Conservation (phyloP, 176 grass and related monocot species). For the Raddia distichophylla region DNA sequence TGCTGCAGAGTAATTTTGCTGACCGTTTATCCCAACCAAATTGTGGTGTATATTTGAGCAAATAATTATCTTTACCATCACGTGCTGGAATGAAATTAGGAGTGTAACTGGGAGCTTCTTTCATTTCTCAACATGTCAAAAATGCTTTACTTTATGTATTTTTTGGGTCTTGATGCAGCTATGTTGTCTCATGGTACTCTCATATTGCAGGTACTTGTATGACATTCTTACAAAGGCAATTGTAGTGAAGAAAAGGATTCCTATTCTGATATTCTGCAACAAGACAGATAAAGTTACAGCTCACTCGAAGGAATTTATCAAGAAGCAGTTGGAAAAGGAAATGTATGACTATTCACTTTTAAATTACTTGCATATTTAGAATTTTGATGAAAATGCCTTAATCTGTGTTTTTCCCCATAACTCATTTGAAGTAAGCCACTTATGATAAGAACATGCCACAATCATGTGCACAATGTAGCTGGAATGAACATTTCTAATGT, state of each 20-base stretch:
- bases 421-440: background rate
- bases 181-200: background rate
- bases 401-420: background rate
- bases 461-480: background rate
- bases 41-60: background rate
- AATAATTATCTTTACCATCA: background rate
- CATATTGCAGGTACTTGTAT: slow-evolving; percentile 75
- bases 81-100: background rate
- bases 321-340: slow-evolving; percentile 97
- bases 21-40: background rate
- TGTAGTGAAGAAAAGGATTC: slow-evolving; percentile 75
- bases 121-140: background rate
- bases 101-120: background rate
- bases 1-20: slow-evolving; percentile 76
- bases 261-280: slow-evolving; percentile 90
- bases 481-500: slow-evolving; percentile 2
- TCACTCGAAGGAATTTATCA: slow-evolving; percentile 97
- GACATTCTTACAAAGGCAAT: slow-evolving; percentile 86
- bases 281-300: slow-evolving; percentile 98
- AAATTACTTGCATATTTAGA: slow-evolving; percentile 4
- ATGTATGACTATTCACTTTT: slow-evolving; percentile 56
- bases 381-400: background rate
- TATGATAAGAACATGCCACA: background rate
- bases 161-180: background rate
- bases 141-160: background rate